A percentile compares a stretch with the other conserved stretches of the same genome.
Evolutionary conservation across 805 yeast species (phyloP).

Genomic region (Wickerhamiella bombiphila): DNA sequence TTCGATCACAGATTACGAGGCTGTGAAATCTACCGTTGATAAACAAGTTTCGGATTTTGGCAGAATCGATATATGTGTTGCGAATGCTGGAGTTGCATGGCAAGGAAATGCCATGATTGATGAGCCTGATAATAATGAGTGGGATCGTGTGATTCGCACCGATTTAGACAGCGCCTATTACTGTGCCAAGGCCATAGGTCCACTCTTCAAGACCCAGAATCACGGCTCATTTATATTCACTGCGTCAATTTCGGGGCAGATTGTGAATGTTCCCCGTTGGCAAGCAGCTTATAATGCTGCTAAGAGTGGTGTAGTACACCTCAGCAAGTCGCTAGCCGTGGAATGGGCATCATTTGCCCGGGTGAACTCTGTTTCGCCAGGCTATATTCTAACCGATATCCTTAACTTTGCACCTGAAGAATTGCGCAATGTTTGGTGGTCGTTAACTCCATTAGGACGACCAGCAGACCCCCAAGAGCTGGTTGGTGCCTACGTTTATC

Average conservation of each 20-base stretch:
- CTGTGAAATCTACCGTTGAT: conserved; percentile 35
- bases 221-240: conserved; percentile 70
- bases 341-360: conserved; percentile 89
- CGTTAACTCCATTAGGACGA: conserved; percentile 26
- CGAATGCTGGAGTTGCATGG: conserved; percentile 91
- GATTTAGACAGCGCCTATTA: conserved; percentile 73
- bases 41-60: conserved; percentile 58
- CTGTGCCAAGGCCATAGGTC: conserved; percentile 64
- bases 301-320: conserved; percentile 68
- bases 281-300: conserved; percentile 78
- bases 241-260: conserved; percentile 80
- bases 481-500: conserved; percentile 63
- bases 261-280: conserved; percentile 73
- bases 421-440: conserved; percentile 36
- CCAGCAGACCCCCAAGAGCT: conserved; percentile 60
- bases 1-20: conserved; percentile 34
- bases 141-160: conserved; percentile 59
- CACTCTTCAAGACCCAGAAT: conserved; percentile 59
- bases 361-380: conserved; percentile 74
- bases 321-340: conserved; percentile 50
- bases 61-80: conserved; percentile 68
- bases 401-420: conserved; percentile 34
- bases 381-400: conserved; percentile 67
- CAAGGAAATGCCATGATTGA: conserved; percentile 43
- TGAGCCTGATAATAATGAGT: conserved; percentile 37